Conservation (phyloP, 2,329 filamentous ascomycete species). For the Neoscytalidium dimidiatum region DNA sequence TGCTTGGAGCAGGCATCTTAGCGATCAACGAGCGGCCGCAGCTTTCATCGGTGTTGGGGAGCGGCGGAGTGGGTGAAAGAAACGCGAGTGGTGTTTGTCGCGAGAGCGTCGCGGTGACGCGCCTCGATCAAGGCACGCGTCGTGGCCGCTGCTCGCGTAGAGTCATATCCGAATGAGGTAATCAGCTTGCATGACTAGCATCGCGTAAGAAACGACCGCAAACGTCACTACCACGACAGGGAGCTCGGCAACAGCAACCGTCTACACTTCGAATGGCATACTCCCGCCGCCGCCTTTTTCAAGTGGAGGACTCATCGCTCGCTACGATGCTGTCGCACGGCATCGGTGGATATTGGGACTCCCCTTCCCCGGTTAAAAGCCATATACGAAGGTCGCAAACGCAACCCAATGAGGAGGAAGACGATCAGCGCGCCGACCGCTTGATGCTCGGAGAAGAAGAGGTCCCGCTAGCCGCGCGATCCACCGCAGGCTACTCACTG, state of each 20-base stretch:
- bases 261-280: too few relatives aligned
- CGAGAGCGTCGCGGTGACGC: constrained; percentile 16
- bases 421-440: neutral
- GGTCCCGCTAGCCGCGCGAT: neutral
- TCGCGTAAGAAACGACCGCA: neutral
- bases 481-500: neutral
- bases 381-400: too few relatives aligned
- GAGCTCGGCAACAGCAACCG: neutral
- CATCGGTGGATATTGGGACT: too few relatives aligned
- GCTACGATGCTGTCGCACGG: too few relatives aligned
- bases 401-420: neutral
- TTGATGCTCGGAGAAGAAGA: neutral
- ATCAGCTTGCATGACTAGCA: neutral
- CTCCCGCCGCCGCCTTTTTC: too few relatives aligned
- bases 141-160: too few relatives aligned
- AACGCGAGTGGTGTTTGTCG: neutral
- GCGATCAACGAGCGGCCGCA: neutral
- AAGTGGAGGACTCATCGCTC: too few relatives aligned
- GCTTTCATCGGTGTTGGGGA: neutral
- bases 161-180: too few relatives aligned
- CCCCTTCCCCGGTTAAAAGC: neutral
- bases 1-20: constrained; percentile 36
- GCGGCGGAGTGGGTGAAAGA: constrained; percentile 1
- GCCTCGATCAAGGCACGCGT: constrained; percentile 3
- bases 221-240: neutral